Base-by-base conservation (phyloP, 2,329 filamentous ascomycete species). In the Botrytis fragariae region DNA sequence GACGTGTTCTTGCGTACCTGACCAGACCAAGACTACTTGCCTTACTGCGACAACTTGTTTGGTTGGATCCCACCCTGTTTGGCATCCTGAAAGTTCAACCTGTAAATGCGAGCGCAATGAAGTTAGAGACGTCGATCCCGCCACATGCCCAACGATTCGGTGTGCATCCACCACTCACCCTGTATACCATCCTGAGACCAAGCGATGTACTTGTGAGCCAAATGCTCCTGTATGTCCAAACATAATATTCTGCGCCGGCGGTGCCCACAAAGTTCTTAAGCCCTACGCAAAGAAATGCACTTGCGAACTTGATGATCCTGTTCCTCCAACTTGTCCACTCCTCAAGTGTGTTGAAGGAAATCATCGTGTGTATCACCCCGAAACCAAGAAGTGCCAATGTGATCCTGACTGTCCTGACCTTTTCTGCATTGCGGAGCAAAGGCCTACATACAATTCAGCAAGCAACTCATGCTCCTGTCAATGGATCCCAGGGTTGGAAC, bases 321-420 rank as follows among this genome's bases (percentile, higher is more conserved):
- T 71, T 25, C 69, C 69, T 39, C 42, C 45, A 35, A 74, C 74
- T 39, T 78, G 76, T 39, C 77, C 75, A 69, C 65, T 63, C 25
- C 74, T 78, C 35, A 76, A 78, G 63, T 78, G 76, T 37, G 57
- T 57, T 0, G 71, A 72, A 18, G 72, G 69, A 20, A 59, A 74
- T 16, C 76, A 77, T 61, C 69, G 75, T 20, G 75, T 78, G 10
- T 78, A 74, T 54, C 72, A 77, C 37, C 72, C 75, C 1, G 74
- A 74, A 10, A 74, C 75, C 0, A 60, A 72, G 29, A 77, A 74
- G 29, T 78, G 77, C 54, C 44, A 20, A 39, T 78, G 77, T 44
- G 71, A 74, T 22, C 35, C 65, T 32, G 76, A 77, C 45, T 77
- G 76, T 67, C 76, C 75, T 18, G 74, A 75, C 42, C 63, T 78